These are phyloP conservation scores for Xylariales sp. DNA, from an alignment of 2,329 filamentous ascomycete genomes.

Conservation along the genomic window DNA sequence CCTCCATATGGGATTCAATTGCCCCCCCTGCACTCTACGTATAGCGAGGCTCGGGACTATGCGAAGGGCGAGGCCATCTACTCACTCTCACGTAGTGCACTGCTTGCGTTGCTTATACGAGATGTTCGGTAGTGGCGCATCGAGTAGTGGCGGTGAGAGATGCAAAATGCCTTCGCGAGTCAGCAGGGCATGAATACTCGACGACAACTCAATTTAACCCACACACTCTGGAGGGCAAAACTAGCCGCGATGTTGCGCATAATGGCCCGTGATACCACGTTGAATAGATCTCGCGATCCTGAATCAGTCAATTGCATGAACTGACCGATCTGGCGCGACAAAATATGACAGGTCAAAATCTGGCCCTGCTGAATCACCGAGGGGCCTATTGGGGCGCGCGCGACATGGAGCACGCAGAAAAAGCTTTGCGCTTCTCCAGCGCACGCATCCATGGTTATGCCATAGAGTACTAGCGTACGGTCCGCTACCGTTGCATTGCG, in stretches of 20 bases:
- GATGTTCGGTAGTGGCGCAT: constrained; percentile 4
- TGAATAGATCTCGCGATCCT: constrained; percentile 36
- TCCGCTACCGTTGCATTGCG: constrained; percentile 35
- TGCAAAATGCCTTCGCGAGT: constrained; percentile 12
- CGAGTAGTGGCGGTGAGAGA: constrained; percentile 31
- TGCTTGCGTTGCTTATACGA: neutral
- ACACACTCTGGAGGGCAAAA: constrained; percentile 14
- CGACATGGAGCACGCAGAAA: constrained; percentile 6
- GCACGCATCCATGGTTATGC: constrained; percentile 16
- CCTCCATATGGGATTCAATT: constrained; percentile 15
- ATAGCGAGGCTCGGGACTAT: constrained; percentile 22
- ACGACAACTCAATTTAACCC: constrained; percentile 3
- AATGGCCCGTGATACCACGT: constrained; percentile 28
- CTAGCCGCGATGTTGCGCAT: constrained; percentile 28
- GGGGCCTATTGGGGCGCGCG: neutral
- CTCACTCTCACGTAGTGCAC: neutral
- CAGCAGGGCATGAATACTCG: constrained; percentile 16
- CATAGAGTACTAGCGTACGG: constrained; percentile 21
- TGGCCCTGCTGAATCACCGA: constrained; percentile 22
- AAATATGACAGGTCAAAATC: constrained; percentile 25
- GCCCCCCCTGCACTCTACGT: constrained; percentile 23
- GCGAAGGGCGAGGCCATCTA: constrained; percentile 10
- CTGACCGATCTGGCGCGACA: constrained; percentile 29
- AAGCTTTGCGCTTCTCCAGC: constrained; percentile 9
- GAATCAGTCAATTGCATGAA: constrained; percentile 36